Conservation (phyloP, 2,329 filamentous ascomycete species). For the Xylariaceae sp. region DNA sequence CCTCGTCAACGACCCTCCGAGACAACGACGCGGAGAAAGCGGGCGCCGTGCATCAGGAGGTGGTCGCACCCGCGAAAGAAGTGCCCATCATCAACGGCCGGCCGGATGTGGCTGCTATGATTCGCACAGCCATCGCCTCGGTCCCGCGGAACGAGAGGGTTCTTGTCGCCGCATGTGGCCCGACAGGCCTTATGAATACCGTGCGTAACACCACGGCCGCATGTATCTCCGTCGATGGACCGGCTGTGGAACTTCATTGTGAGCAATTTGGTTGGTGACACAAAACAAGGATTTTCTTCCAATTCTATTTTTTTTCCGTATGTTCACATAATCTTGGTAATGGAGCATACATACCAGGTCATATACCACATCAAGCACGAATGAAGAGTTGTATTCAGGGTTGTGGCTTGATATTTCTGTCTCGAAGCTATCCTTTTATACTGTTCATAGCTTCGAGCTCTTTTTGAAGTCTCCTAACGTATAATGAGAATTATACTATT, state of each 20-base stretch:
- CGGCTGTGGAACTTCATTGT: slow-evolving; percentile 48
- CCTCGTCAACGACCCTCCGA: slow-evolving; percentile 15
- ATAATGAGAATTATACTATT: too few species aligned
- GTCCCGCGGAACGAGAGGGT: slow-evolving; percentile 35
- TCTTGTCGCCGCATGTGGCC: slow-evolving; percentile 47
- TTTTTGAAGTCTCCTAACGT: too few species aligned
- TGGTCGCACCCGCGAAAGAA: slow-evolving; percentile 12
- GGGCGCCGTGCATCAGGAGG: slow-evolving; percentile 7
- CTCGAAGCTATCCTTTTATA: too few species aligned
- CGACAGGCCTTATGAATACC: slow-evolving; percentile 39
- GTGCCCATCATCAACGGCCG: slow-evolving; percentile 34
- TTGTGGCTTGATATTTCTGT: too few species aligned
- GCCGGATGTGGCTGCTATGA: slow-evolving; percentile 38
- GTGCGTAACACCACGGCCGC: slow-evolving; percentile 43
- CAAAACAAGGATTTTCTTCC: too few species aligned
- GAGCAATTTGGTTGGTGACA: slow-evolving; percentile 46
- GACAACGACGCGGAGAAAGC: slow-evolving; percentile 20
- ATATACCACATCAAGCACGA: too few species aligned
- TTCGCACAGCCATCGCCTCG: slow-evolving; percentile 35
- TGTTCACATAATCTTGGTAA: too few species aligned
- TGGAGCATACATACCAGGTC: too few species aligned
- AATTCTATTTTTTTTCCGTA: too few species aligned
- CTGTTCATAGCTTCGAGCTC: too few species aligned
- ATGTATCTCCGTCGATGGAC: slow-evolving; percentile 41
- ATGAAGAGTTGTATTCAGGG: too few species aligned